These are phyloP conservation scores for Penicillium arizonense DNA, from an alignment of 495 filamentous ascomycete genomes.

Conservation along the genomic window DNA sequence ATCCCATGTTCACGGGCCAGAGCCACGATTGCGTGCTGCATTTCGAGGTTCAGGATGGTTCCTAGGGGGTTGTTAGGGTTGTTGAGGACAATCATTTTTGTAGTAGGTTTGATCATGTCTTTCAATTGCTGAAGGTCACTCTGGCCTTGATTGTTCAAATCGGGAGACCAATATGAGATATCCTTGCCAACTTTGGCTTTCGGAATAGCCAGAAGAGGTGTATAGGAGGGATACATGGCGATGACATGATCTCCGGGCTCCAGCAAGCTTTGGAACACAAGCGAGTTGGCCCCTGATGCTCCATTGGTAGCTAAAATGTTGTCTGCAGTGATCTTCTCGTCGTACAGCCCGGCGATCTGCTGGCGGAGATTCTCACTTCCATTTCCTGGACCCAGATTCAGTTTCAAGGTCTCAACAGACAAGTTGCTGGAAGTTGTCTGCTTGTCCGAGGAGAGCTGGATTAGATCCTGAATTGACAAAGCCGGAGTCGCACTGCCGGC, in stretches of 20 bases:
- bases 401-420: not conserved
- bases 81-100: conserved; percentile 16
- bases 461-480: conserved; percentile 10
- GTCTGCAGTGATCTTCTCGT: conserved; percentile 5
- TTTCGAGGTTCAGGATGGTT: not conserved
- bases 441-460: conserved; percentile 10
- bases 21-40: conserved; percentile 7
- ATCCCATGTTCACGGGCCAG: conserved; percentile 2
- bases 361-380: conserved; percentile 10
- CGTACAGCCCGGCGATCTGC: conserved; percentile 7
- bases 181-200: conserved; percentile 5
- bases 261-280: conserved; percentile 10
- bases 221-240: conserved; percentile 13
- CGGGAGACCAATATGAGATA: conserved; percentile 9
- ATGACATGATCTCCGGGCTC: conserved; percentile 13
- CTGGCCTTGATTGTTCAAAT: not conserved
- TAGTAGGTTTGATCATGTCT: conserved; percentile 8
- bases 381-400: conserved; percentile 1
- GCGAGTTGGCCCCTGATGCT: conserved; percentile 13
- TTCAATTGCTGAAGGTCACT: not conserved
- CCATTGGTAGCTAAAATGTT: conserved; percentile 12
- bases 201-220: conserved; percentile 8
- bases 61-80: conserved; percentile 16
- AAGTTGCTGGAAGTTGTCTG: conserved; percentile 3
- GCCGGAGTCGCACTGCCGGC: conserved; percentile 9